A percentile compares a stretch with the other conserved stretches of the same genome.
phyloP scores from a whole-genome alignment of 129 eudicot species.

The Silybum marianum region DNA sequence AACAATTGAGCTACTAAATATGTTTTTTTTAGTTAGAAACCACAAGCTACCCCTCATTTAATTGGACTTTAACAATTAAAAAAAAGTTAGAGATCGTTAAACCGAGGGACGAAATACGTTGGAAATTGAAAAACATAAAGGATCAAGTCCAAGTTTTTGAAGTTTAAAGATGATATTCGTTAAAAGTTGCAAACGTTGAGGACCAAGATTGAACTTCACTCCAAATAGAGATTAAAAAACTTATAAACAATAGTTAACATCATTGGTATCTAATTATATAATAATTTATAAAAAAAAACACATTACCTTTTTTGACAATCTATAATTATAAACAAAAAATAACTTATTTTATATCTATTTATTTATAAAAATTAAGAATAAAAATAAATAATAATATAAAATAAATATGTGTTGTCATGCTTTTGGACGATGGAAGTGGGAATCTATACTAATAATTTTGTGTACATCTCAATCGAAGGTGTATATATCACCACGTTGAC shows the following conservation, averaged over 20 bases:
- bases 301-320: neutral
- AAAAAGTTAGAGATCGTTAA: too few species aligned
- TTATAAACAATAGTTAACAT: neutral
- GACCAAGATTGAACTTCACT: neutral
- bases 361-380: neutral
- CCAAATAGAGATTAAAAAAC: neutral
- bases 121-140: too few species aligned
- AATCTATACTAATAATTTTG: neutral
- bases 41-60: too few species aligned
- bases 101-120: too few species aligned
- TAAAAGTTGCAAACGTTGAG: too few species aligned
- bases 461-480: constrained; percentile 9
- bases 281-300: neutral
- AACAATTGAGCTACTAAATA: too few species aligned
- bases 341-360: too few species aligned
- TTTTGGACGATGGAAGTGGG: constrained; percentile 10
- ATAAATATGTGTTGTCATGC: neutral
- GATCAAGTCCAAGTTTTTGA: too few species aligned
- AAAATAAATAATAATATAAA: neutral
- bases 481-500: constrained; percentile 15
- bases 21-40: too few species aligned
- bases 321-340: neutral
- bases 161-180: too few species aligned
- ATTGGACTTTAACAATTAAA: too few species aligned
- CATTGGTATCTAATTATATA: neutral